These are phyloP conservation scores for Ganoderma leucocontextum DNA, from an alignment of 1,284 basidiomycete genomes.

Conservation along the genomic window DNA sequence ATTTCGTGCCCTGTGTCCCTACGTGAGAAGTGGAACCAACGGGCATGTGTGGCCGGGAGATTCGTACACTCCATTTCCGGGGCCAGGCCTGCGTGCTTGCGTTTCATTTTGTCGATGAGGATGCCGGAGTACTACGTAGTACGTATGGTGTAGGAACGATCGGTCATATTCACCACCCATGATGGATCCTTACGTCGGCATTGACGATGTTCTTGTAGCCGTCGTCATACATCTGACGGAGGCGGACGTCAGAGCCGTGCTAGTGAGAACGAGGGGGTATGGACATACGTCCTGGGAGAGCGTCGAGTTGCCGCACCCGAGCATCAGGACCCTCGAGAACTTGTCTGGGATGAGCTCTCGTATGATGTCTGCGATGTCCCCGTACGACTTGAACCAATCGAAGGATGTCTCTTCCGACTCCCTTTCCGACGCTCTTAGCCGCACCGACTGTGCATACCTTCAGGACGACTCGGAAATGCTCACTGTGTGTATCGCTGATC, in stretches of 20 bases:
- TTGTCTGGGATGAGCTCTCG: conserved; percentile 71
- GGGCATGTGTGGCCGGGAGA: background rate
- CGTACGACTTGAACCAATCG: conserved; percentile 89
- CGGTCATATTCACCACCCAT: background rate
- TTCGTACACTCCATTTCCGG: conserved; percentile 82
- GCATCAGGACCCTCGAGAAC: conserved; percentile 78
- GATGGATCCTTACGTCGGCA: conserved; percentile 67
- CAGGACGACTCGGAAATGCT: conserved; percentile 31
- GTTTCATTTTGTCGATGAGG: conserved; percentile 84
- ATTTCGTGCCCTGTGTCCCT: conserved; percentile 79
- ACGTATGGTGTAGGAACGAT: background rate
- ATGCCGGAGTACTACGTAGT: conserved; percentile 76
- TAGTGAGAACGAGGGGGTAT: background rate
- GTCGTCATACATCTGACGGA: conserved; percentile 85
- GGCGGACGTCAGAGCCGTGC: background rate
- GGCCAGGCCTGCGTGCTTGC: conserved; percentile 59
- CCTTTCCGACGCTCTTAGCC: conserved; percentile 44
- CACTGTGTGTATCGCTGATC: conserved; percentile 77
- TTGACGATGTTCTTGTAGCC: conserved; percentile 89
- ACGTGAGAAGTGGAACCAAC: background rate
- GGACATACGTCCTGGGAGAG: conserved; percentile 74
- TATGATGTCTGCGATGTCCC: conserved; percentile 68
- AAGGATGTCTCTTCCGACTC: conserved; percentile 74
- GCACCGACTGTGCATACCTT: background rate
- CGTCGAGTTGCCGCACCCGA: conserved; percentile 91